These are phyloP conservation scores for Candida andamanensis DNA, from an alignment of 805 yeast genomes.

Conservation along the genomic window DNA sequence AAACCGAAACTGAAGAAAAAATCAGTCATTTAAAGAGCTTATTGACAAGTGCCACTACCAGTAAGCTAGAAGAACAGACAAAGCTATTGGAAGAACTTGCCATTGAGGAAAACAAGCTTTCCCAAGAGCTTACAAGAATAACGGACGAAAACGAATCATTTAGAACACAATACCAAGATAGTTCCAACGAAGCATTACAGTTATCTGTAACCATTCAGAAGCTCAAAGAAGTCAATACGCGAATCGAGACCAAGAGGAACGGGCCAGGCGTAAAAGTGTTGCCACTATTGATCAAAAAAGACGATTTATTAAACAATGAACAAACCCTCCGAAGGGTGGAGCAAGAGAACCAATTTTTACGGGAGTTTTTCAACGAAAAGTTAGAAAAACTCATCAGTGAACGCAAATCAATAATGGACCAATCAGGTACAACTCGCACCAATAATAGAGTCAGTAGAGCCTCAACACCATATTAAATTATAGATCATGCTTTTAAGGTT, in stretches of 20 bases:
- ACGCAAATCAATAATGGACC: slow-evolving; percentile 26
- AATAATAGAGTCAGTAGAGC: slow-evolving; percentile 36
- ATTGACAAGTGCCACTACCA: slow-evolving; percentile 3
- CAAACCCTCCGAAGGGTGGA: slow-evolving; percentile 19
- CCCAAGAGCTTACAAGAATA: slow-evolving; percentile 21
- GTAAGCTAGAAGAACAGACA: slow-evolving; percentile 17
- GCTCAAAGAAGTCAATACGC: slow-evolving; percentile 15
- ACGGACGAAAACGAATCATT: slow-evolving; percentile 24
- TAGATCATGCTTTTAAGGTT: too few species aligned
- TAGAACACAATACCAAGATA: slow-evolving; percentile 28
- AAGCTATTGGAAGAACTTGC: slow-evolving; percentile 17
- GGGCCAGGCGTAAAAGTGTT: slow-evolving; percentile 33
- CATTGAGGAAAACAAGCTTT: slow-evolving; percentile 21
- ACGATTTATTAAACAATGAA: slow-evolving; percentile 26
- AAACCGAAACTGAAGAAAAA: slow-evolving; percentile 12
- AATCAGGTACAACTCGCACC: slow-evolving; percentile 26
- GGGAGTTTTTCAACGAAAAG: slow-evolving; percentile 23
- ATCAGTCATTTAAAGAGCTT: slow-evolving; percentile 9
- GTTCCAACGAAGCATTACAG: slow-evolving; percentile 30
- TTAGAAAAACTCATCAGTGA: slow-evolving; percentile 32
- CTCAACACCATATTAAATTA: slow-evolving; percentile 29
- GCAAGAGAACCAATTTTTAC: slow-evolving; percentile 26
- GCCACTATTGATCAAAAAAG: slow-evolving; percentile 31
- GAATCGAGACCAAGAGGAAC: slow-evolving; percentile 18
- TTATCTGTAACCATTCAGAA: slow-evolving; percentile 17